Evolutionary conservation across 352 stramenopile genomes (phyloP), one percentile per base, ranked within the genome.

Genomic region (Pythium biforme): DNA sequence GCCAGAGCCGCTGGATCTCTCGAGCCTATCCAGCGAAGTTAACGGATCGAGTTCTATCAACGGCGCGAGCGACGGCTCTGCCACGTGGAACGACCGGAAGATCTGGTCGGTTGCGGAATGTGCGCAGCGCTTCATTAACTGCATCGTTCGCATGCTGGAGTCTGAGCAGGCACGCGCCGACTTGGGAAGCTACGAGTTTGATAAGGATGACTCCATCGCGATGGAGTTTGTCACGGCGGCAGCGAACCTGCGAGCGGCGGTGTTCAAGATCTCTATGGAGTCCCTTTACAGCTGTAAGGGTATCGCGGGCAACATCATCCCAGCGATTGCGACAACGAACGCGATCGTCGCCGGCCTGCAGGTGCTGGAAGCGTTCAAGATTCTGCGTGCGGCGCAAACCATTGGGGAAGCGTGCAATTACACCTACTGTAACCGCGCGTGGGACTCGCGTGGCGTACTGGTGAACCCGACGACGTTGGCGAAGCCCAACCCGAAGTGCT

Each of bases 261-360:
- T 96, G 46, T 96, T 96, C 41, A 75, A 73, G 8, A 96, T 96
- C 60, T 10, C 63, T 12, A 90, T 86, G 77, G 84, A 93, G 60
- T 94, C 85, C 19, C 68, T 95, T n/a, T 95, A 93, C 63, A 87
- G 70, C 40, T 94, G 96, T 78, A 99, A 99, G 77, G 97, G 97
- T 26, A 99, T 99, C 64, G 98, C 98, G 6, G 98, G 98, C 22
- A 99, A 99, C 72, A 99, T 99, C 66, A 99, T 99, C 58, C 97
- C 97, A 46, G 97, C 98, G 19, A 99, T 99, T 73, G 97, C 97
- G 12, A 99, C 97, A 17, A 99, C 97, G n/a, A 99, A 99, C 75
- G 98, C 98, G 19, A 99, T 99, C 71, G 96, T 99, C 23, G 97
- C 97, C 0, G 97, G 97, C 6, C 79, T 99, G 22, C 87, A 95